phyloP scores from a whole-genome alignment of 164 flowering plant genomes.

The Magnolia changhungtana region DNA sequence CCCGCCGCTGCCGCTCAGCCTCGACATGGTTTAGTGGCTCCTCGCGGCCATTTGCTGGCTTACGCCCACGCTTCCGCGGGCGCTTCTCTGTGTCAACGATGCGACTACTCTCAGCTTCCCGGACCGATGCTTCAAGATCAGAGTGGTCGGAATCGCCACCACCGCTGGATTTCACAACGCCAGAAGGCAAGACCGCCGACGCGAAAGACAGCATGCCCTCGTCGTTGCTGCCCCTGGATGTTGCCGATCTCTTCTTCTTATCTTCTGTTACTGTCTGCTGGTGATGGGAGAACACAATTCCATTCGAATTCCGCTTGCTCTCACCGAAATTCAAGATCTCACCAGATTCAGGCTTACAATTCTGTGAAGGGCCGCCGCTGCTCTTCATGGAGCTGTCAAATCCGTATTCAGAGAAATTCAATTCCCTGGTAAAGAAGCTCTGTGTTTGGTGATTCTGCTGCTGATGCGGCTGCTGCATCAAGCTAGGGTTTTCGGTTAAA shows the following conservation, averaged over 20 bases:
- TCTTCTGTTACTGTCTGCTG: conserved; percentile 18
- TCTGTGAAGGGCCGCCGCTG: conserved; percentile 15
- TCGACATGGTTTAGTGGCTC: conserved; percentile 96
- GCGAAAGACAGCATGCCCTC: conserved; percentile 79
- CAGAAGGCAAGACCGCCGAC: conserved; percentile 58
- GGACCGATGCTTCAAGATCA: conserved; percentile 78
- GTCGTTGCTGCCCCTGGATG: conserved; percentile 55
- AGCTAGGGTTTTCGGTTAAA: conserved; percentile 42
- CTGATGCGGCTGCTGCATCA: conserved; percentile 12
- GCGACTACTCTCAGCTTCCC: conserved; percentile 62
- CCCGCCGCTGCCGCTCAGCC: conserved; percentile 92
- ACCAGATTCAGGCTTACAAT: conserved; percentile 67
- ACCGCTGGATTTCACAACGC: conserved; percentile 33
- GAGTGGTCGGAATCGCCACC: conserved; percentile 74
- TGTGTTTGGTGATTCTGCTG: conserved; percentile 28
- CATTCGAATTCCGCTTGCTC: conserved; percentile 32
- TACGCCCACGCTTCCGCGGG: conserved; percentile 83
- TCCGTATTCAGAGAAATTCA: conserved; percentile 62
- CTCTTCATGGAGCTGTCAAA: conserved; percentile 28
- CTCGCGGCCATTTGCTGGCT: conserved; percentile 91
- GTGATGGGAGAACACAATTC: conserved; percentile 34
- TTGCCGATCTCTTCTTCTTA: conserved; percentile 45
- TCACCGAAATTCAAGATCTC: conserved; percentile 86
- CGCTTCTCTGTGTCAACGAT: conserved; percentile 56
- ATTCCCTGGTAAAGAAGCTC: conserved; percentile 36